Evolutionary conservation across 345 rosid species (phyloP), one percentile per base, ranked within the genome.

Genomic region (Bruguiera sexangula): DNA sequence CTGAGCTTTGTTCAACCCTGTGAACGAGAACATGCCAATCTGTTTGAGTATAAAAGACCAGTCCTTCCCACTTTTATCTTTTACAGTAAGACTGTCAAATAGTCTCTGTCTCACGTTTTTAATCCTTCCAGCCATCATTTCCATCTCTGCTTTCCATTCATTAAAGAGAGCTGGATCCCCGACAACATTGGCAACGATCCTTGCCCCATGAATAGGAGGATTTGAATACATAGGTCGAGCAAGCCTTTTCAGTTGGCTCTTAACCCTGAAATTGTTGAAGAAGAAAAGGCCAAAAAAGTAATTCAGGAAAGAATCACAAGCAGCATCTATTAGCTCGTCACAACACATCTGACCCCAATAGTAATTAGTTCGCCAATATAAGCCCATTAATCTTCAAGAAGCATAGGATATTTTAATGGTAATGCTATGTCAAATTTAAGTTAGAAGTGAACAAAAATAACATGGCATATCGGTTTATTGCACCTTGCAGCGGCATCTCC

Each of bases 221-320:
- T 90, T 95, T 4, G 99, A 95, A 83, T 95, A 88, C 99, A 95
- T 95, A 39, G 97, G 99, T 53, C 99, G 82, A 53, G 99, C 97
- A 63, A 95, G 80, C 77, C 96, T 89, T 80, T 95, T 92, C 86
- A 95, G 79, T 61, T 95, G 99, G 85, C 99, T 95, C 90, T 92
- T 95, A 1, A 92, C 97, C 86, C 99, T 95, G 88, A 76, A 71
- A 73, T 57, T 69, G 34, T 6, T 55, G 43, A 22, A 24, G 31
- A 10, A 43, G 18, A 60, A 60, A 30, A 54, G 26, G 15, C 60
- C 30, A 55, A 22, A 10, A 7, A 27, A 26, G 21, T 9, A 24
- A 65, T 22, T 19, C 46, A n/a, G 70, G 26, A 66, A 58, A 13
- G 60, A 53, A 65, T n/a, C 15, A 30, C 60, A 10, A n/a, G 10